Base-by-base conservation (phyloP, 371 early-diverging fungal species). In the Vairimorpha apis region DNA sequence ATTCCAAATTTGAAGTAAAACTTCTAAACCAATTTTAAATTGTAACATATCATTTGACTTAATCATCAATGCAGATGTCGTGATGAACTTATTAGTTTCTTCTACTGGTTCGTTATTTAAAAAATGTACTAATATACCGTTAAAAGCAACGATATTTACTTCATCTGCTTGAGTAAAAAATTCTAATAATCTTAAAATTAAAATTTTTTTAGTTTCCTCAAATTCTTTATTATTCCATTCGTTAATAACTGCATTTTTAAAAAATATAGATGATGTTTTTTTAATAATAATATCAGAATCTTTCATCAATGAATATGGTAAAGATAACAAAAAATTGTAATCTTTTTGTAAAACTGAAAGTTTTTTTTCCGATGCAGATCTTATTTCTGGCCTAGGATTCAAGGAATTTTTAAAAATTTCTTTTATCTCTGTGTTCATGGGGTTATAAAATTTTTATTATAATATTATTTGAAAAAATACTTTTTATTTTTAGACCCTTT, bases 391-490 rank as follows among this genome's bases (percentile, higher is more conserved):
- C 62, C 76, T 69, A 14, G 75, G 45, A 37, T 65, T 65, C n/a
- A 77, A 27, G 0, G 82, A 79, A 25, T 76, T 35, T 30, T 43
- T 32, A 65, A 82, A 79, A 18, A 79, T 25, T n/a, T 70, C 25
- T 51, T 67, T 68, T 10, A 77, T 27, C 29, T 69, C 65, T 59
- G 49, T 23, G 38, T 47, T 70, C 76, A 75, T 75, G 41, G 35
- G 56, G 56, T 44, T n/a, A n/a, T n/a, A n/a, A n/a, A n/a, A n/a
- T n/a, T n/a, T n/a, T n/a, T n/a, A n/a, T n/a, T n/a, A n/a, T n/a
- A n/a, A n/a, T n/a, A n/a, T n/a, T n/a, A n/a, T n/a, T n/a, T n/a
- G n/a, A n/a, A n/a, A n/a, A n/a, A n/a, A n/a, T n/a, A n/a, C n/a
- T n/a, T n/a, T n/a, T n/a, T n/a, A n/a, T n/a, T n/a, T n/a, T n/a